phyloP scores from a whole-genome alignment of 2,329 filamentous ascomycete genomes.

The Hypomyces rosellus region DNA sequence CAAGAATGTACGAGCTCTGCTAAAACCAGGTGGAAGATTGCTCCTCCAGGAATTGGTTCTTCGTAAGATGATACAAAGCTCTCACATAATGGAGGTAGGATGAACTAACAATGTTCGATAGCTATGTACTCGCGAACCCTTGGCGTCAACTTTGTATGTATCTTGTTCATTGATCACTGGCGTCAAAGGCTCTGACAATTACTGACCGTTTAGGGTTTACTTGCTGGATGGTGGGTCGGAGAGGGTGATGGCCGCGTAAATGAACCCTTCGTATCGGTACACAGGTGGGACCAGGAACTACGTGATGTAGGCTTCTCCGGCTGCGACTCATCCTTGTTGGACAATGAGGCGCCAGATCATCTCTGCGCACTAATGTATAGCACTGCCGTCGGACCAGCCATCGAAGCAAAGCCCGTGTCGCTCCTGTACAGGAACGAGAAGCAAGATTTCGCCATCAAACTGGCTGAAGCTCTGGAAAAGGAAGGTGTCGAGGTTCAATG shows the following conservation, averaged over 20 bases:
- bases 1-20: neutral
- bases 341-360: constrained; percentile 1
- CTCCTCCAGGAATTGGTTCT: too few species aligned
- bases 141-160: too few species aligned
- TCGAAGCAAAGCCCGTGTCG: neutral
- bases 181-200: too few species aligned
- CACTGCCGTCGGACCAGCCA: too few species aligned
- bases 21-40: constrained; percentile 3
- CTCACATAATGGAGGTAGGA: too few species aligned
- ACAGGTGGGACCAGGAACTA: constrained; percentile 3
- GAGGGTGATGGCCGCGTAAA: neutral
- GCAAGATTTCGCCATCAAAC: constrained; percentile 6
- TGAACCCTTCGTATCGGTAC: neutral
- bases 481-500: constrained; percentile 5
- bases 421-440: constrained; percentile 5
- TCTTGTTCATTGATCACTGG: too few species aligned
- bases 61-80: too few species aligned
- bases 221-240: neutral
- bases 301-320: constrained; percentile 6
- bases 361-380: neutral
- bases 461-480: constrained; percentile 1
- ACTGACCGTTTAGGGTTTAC: too few species aligned
- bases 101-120: too few species aligned
- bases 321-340: constrained; percentile 1
- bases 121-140: too few species aligned